Evolutionary conservation across 768 basidiomycete species (phyloP).

Genomic region (Trametes punicea): DNA sequence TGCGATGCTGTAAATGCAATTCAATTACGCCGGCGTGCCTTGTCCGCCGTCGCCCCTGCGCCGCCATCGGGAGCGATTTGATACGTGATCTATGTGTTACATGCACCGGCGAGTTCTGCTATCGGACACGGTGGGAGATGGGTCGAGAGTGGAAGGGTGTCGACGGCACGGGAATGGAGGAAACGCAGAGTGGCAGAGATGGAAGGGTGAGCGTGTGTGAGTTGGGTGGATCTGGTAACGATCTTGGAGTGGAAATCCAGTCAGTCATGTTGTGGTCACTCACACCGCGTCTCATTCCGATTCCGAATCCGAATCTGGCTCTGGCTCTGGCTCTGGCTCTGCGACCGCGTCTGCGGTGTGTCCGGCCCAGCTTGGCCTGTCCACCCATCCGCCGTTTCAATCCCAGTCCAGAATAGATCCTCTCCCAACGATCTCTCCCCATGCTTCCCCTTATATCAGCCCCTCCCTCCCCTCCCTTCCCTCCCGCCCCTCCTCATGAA

Average conservation of each 20-base stretch:
- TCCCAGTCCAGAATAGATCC: slow-evolving; percentile 10
- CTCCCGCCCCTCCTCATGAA: slow-evolving; percentile 24
- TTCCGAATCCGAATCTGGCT: no score
- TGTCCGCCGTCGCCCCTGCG: not conserved
- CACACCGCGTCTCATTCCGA: no score
- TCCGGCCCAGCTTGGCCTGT: no score
- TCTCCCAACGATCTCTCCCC: slow-evolving; percentile 4
- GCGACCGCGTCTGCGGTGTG: no score
- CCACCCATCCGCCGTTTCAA: slow-evolving; percentile 9
- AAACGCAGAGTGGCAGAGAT: not conserved
- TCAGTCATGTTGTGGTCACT: not conserved
- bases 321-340: no score
- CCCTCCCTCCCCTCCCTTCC: slow-evolving; percentile 7
- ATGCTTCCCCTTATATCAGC: slow-evolving; percentile 10
- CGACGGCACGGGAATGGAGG: not conserved
- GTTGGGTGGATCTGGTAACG: not conserved
- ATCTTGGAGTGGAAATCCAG: not conserved
- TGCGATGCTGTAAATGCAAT: no score
- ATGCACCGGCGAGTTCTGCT: no score
- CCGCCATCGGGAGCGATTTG: not conserved
- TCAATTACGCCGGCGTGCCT: not conserved
- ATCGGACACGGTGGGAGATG: not conserved
- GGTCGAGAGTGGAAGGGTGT: not conserved
- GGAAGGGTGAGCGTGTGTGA: not conserved
- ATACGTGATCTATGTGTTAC: not conserved